Evolutionary conservation across 1,139 yeast species (phyloP), one percentile per base, ranked within the genome.

Genomic region (Debaryomyces sp.): DNA sequence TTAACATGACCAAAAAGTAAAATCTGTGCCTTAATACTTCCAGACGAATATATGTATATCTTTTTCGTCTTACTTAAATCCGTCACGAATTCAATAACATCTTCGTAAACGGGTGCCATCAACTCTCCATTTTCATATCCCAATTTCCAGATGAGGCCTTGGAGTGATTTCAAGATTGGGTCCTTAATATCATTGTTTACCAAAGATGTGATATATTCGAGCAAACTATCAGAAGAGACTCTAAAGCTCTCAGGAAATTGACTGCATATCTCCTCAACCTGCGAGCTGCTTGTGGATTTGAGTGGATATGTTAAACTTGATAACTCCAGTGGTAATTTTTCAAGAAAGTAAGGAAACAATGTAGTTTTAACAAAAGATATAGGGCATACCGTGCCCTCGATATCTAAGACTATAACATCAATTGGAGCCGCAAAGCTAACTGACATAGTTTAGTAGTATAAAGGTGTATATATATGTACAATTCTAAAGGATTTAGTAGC

Each of bases 341-440:
- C 61, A 41, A 81, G 68, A 53, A 81, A 83, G 55, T 72, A 77
- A 0, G 81, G 81, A 53, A 82, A 87, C 39, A 91, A 70, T 3
- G 70, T 73, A 34, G 88, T 92, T 60, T 88, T 87, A 36, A 91
- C 98, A 60, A 90, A 91, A 0, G 91, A 78, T 30, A 91, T 90
- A 3, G 97, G 92, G 62, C 97, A 91, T 21, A 92, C 82, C 0
- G 97, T 91, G 17, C 98, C 98, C 63, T 92, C 97, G 23, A 90
- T 89, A 58, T 90, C 97, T 9, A 89, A 71, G 2, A 85, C 66
- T 9, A 82, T 55, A 7, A 29, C 43, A 13, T 46, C 45, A 10
- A 46, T 29, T 15, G 43, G 36, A 3, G 18, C 18, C 3, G 21
- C n/a, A 41, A 21, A 29, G 15, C 18, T 30, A 22, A 29, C 3